Evolutionary conservation across 306 rosid genomes (phyloP), one percentile per base, ranked within the genome.

Genomic region (Parietaria judaica): DNA sequence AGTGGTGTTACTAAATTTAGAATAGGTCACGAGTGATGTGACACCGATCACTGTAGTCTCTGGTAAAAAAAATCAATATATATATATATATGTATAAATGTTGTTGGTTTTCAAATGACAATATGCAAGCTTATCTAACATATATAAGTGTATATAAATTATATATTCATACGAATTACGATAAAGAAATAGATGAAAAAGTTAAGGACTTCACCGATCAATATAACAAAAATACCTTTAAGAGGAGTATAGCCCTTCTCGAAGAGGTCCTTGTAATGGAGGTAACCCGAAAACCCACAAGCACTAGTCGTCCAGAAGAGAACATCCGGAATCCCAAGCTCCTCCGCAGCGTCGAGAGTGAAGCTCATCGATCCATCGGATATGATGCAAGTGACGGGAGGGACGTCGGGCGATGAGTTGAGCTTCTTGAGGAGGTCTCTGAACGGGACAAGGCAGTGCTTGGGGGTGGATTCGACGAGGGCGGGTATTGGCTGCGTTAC

Each of bases 231-330:
- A 8, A 36, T 65, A 74, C 83, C 77, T 74, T 74, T 79, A 9
- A 74, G 57, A 34, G 83, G 83, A 23, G 50, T 31, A 2, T 57
- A n/a, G 4, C 80, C 83, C 55, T 17, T 59, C 0, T 74, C 57
- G 10, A 71, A 43, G 48, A 79, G 80, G 15, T 36, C 49, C 9
- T 6, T 70, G 55, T 57, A 67, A 8, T 79, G 72, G 47, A 61
- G 12, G 14, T 54, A 79, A 2, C 51, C 80, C 71, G 71, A 39
- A 14, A 70, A 67, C n/a, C 77, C 83, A 63, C 80, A 74, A 59
- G 80, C 83, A 51, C 83, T 79, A 0, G 74, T 58, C 0, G 83
- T 74, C 77, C 72, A 60, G 55, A 74, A 79, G 16, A 79, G 64
- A 14, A 74, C 70, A 5, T 60, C 69, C 0, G 80, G 83, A 9